Base-by-base conservation (phyloP, 441 rosid genomes). In the Mallotus japonicus region DNA sequence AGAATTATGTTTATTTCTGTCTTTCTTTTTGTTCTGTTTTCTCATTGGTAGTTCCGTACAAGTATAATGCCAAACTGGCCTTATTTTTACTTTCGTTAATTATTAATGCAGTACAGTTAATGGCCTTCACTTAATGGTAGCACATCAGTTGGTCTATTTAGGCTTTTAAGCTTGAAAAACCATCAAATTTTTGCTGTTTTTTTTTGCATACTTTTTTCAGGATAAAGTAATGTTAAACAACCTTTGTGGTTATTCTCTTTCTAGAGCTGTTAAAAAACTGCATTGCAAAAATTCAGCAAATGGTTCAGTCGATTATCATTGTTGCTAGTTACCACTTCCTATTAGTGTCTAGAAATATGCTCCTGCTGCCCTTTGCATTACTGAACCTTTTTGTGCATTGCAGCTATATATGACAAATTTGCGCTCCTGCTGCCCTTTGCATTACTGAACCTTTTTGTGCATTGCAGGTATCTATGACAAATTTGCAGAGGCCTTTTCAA, bases 391-490 rank as follows among this genome's bases (percentile, higher is more conserved):
- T 28, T 69, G 62, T 80, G 69, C 32, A 28, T 28, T 28, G 32
- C 32, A 28, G 32, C 3, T 28, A 28, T 28, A 28, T 28, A 28
- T 28, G 32, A 2, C 32, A 28, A 28, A 28, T 28, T 28, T 28
- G 32, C 3, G 69, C 56, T 16, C 44, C 51, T 63, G 56, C 51
- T 37, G 40, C 40, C 40, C 40, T 37, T 57, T 55, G 20, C 54
- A 69, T 59, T 78, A 69, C 51, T 28, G 15, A 40, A 57, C 37
- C 20, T 58, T 75, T 67, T 28, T 69, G 62, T 80, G 69, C 40
- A 6, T 37, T 37, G 6, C 86, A 96, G 98, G 97, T 75, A 96
- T 96, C 75, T 96, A 93, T 83, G 99, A 92, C 60, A 90, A 90
- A 81, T 96, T 96, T 81, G 91, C 88, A 1, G 86, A 79, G 78